Conservation (phyloP, 139 green algal genomes). For the Picochlorum sp. region DNA sequence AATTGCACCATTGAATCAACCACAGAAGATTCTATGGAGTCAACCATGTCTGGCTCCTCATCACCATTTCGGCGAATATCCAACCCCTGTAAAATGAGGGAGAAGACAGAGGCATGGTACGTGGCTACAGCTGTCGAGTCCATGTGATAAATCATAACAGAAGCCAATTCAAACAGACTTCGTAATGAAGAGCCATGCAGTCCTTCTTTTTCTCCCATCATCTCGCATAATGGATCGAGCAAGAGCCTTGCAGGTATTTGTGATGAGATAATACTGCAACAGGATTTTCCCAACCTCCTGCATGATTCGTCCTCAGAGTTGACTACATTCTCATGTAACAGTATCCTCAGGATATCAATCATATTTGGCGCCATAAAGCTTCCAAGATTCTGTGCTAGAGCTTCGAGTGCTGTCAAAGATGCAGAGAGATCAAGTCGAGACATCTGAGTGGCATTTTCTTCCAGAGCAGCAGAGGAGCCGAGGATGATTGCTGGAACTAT, state of each 20-base stretch:
- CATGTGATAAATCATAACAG: conserved; percentile 45
- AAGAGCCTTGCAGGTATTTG: conserved; percentile 57
- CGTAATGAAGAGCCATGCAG: conserved; percentile 7
- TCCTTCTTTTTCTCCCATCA: conserved; percentile 32
- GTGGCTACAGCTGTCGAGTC: conserved; percentile 36
- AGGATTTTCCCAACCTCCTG: conserved; percentile 13
- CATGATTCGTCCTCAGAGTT: conserved; percentile 10
- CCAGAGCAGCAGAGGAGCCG: conserved; percentile 12
- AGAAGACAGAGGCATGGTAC: conserved; percentile 52
- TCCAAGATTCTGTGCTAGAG: conserved; percentile 49
- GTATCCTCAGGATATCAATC: conserved; percentile 39
- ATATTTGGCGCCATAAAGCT: conserved; percentile 64
- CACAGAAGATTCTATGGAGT: conserved; percentile 38
- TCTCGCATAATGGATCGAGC: conserved; percentile 46
- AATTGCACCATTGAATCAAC: conserved; percentile 52
- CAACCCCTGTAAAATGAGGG: conserved; percentile 62
- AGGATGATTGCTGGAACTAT: conserved; percentile 33
- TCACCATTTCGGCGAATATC: conserved; percentile 47
- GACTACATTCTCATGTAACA: conserved; percentile 39
- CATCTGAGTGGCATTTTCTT: neutral
- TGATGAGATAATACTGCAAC: conserved; percentile 29
- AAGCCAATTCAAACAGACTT: conserved; percentile 40
- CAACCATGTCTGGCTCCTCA: conserved; percentile 1
- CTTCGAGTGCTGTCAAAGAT: conserved; percentile 48
- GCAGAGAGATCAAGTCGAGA: conserved; percentile 31